These are phyloP conservation scores for Trichomonas gallinae DNA, from an alignment of 208 protist genomes.

Conservation along the genomic window DNA sequence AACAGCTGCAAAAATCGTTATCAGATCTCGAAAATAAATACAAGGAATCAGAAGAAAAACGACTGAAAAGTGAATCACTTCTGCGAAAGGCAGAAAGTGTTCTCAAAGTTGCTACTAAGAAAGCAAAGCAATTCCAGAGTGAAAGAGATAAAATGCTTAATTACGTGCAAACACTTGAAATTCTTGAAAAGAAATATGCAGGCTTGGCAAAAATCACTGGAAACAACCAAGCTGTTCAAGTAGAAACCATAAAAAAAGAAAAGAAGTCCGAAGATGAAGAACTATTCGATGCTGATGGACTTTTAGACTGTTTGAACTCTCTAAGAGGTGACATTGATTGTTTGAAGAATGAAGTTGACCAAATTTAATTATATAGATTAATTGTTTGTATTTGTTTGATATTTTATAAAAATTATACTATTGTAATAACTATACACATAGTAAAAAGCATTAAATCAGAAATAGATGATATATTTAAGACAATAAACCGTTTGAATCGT, in stretches of 20 bases:
- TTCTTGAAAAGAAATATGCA: neutral
- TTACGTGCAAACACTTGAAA: neutral
- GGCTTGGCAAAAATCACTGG: neutral
- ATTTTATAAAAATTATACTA: too few species aligned
- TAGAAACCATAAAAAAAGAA: neutral
- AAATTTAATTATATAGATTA: neutral
- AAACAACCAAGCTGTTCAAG: neutral
- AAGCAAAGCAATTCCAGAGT: neutral
- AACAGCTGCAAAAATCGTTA: neutral
- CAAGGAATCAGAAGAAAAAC: neutral
- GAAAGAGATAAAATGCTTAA: neutral
- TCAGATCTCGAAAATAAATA: neutral
- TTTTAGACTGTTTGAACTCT: neutral
- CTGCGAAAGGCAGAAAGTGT: neutral
- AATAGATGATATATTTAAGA: too few species aligned
- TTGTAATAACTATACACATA: too few species aligned
- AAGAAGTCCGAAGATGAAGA: neutral
- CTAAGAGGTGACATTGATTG: neutral
- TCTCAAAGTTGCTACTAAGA: neutral
- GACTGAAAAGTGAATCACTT: neutral
- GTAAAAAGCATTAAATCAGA: too few species aligned
- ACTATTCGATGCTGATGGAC: neutral
- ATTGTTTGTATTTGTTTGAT: too few species aligned
- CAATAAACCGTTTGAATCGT: too few species aligned
- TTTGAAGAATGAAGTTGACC: neutral